Evolutionary conservation across 208 protist species (phyloP), one percentile per base, ranked within the genome.

Genomic region (Acanthamoeba pearcei): DNA sequence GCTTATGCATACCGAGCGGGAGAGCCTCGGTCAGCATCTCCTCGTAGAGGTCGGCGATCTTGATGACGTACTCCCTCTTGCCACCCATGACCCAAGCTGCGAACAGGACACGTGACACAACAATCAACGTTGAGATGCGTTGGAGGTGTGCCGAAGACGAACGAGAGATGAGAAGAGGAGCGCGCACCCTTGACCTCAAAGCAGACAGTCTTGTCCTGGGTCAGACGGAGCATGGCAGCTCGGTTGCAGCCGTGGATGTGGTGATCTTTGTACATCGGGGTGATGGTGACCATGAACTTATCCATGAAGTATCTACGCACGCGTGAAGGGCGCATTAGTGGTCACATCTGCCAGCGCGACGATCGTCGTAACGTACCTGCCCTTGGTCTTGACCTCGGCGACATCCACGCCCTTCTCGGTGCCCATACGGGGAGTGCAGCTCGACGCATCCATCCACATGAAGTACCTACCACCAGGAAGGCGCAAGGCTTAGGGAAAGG

Each of bases 291-390:
- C 86, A 76, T 57, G 32, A 92, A 92, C 62, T 74, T 68, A 60
- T 92, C 86, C 86, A 92, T 92, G 66, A 92, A 92, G 29, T 92
- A 92, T 51, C 86, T 92, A 29, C 13, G 1, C 24, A 55, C 55
- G 78, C 19, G 24, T 51, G 6, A 49, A 27, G 2, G 55, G 55
- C 19, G 55, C 10, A 22, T 60, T 60, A 60, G 55, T 22, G 42
- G 2, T 46, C 42, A 46, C 42, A 15, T 60, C 15, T 60, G 55
- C 15, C 55, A 60, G 60, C 15, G 60, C 60, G 22, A 22, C 60
- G 60, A 38, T 72, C 66, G n/a, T 72, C n/a, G 27, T 68, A 68
- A 22, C 72, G 32, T 53, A 82, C 74, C 74, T 82, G 74, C 42
- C 46, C 80, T 88, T 88, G 32, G 22, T 88, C 53, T 88, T 88